These are phyloP conservation scores for Colletotrichum sp. DNA, from an alignment of 2,329 filamentous ascomycete genomes.

Conservation along the genomic window DNA sequence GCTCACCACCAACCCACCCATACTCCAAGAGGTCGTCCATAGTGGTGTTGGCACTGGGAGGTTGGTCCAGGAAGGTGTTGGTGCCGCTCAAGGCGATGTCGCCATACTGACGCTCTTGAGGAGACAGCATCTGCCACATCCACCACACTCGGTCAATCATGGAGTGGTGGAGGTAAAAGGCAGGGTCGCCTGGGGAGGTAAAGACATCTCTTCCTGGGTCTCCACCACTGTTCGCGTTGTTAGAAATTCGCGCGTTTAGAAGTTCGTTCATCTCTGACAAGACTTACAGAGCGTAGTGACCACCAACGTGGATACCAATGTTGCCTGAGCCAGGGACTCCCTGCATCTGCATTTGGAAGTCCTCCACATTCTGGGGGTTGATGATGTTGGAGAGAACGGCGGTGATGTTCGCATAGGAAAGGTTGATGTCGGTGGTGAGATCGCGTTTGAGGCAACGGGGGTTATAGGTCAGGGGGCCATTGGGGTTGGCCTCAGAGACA, in stretches of 20 bases:
- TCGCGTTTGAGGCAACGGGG: slow-evolving; percentile 48
- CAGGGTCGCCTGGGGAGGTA: slow-evolving; percentile 41
- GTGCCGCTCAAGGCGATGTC: slow-evolving; percentile 26
- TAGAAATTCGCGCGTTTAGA: fast-evolving
- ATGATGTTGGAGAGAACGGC: slow-evolving; percentile 42
- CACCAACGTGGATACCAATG: slow-evolving; percentile 28
- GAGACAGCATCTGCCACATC: slow-evolving; percentile 26
- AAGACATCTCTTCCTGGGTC: slow-evolving; percentile 46
- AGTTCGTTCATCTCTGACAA: neutral
- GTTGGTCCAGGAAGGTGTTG: slow-evolving; percentile 1
- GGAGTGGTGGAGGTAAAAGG: slow-evolving; percentile 37
- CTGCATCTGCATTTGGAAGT: slow-evolving; percentile 53
- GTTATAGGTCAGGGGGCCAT: slow-evolving; percentile 39
- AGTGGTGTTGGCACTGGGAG: slow-evolving; percentile 6
- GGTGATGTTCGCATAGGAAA: slow-evolving; percentile 27
- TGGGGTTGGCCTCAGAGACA: slow-evolving; percentile 21
- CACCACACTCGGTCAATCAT: slow-evolving; percentile 29
- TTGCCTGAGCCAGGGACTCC: slow-evolving; percentile 30
- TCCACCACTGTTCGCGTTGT: slow-evolving; percentile 23
- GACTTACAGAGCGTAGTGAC: slow-evolving; percentile 9
- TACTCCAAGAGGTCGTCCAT: slow-evolving; percentile 20
- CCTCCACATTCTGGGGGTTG: slow-evolving; percentile 35
- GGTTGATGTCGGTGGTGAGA: slow-evolving; percentile 29
- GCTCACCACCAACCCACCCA: slow-evolving; percentile 14
- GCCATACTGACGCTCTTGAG: slow-evolving; percentile 25